Conservation (phyloP, 495 filamentous ascomycete genomes). For the Neurospora intermedia region DNA sequence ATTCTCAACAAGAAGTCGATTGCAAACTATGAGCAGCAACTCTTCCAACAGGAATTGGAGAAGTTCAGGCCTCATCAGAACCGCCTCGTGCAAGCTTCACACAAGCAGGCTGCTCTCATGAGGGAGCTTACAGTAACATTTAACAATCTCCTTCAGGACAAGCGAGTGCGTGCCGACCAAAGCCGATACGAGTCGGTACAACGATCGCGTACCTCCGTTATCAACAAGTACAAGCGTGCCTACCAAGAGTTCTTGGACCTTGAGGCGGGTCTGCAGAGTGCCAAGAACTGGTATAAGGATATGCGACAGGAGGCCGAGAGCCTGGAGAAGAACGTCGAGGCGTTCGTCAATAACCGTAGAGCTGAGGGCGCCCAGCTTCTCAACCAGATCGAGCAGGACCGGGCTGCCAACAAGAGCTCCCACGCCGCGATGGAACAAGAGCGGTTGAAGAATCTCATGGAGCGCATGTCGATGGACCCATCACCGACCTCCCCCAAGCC, state of each 20-base stretch:
- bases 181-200: slow-evolving; percentile 87
- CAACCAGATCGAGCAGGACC: slow-evolving; percentile 73
- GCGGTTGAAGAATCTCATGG: slow-evolving; percentile 81
- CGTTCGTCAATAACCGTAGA: slow-evolving; percentile 87
- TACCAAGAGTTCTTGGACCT: slow-evolving; percentile 90
- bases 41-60: slow-evolving; percentile 90
- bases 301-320: slow-evolving; percentile 94
- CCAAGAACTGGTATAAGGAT: slow-evolving; percentile 85
- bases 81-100: slow-evolving; percentile 78
- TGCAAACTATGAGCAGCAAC: slow-evolving; percentile 72
- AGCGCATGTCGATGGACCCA: slow-evolving; percentile 76
- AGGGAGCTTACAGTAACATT: slow-evolving; percentile 89
- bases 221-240: slow-evolving; percentile 81
- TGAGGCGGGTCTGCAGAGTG: slow-evolving; percentile 71
- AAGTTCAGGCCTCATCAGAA: slow-evolving; percentile 94
- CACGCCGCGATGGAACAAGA: slow-evolving; percentile 82
- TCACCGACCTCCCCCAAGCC: slow-evolving; percentile 31
- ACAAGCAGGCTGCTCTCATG: slow-evolving; percentile 89
- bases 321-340: slow-evolving; percentile 92
- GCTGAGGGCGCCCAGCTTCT: slow-evolving; percentile 87
- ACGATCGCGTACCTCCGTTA: slow-evolving; percentile 66
- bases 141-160: slow-evolving; percentile 82
- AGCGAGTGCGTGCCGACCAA: slow-evolving; percentile 85
- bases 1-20: slow-evolving; percentile 97
- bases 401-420: slow-evolving; percentile 51